These are phyloP conservation scores for Cryptococcus sp. DNA, from an alignment of 1,284 basidiomycete genomes.

Conservation along the genomic window DNA sequence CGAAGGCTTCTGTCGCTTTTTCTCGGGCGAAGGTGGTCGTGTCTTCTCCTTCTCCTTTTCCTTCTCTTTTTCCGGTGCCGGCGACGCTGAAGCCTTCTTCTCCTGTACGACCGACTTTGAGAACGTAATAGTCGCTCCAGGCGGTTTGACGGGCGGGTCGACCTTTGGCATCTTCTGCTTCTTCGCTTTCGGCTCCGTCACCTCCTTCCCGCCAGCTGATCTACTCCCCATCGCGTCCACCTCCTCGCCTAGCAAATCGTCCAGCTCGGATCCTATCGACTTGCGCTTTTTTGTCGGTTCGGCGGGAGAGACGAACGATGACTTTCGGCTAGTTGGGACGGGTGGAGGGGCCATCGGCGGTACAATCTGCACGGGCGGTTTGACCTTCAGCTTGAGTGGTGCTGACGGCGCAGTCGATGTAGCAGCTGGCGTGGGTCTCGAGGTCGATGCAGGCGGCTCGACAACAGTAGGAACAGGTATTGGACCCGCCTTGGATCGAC, in stretches of 20 bases:
- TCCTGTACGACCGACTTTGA: background rate
- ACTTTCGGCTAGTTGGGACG: conserved; percentile 18
- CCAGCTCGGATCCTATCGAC: conserved; percentile 21
- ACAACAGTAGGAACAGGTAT: conserved; percentile 12
- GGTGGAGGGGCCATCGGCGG: conserved; percentile 42
- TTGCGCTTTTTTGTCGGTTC: conserved; percentile 17
- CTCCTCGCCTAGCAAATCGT: conserved; percentile 43
- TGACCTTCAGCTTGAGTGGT: conserved; percentile 30
- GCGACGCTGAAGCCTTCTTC: too few relatives aligned
- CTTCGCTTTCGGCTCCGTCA: conserved; percentile 28
- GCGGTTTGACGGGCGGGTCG: conserved; percentile 1
- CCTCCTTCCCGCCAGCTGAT: conserved; percentile 16
- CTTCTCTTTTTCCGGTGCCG: too few relatives aligned
- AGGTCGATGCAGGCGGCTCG: conserved; percentile 26
- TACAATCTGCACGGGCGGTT: conserved; percentile 14
- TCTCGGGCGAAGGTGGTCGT: background rate
- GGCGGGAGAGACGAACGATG: conserved; percentile 4
- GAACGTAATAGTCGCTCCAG: background rate
- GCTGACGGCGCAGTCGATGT: too few relatives aligned
- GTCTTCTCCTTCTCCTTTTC: too few relatives aligned
- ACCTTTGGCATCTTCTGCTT: conserved; percentile 25
- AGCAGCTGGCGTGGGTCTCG: too few relatives aligned
- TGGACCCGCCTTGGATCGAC: conserved; percentile 3
- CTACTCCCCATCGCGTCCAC: conserved; percentile 37
- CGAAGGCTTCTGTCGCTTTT: conserved; percentile 2